Percentiles rank a stretch among this genome's conserved stretches.
phyloP scores from a whole-genome alignment of 2,329 filamentous ascomycete genomes.

The Paraphaeosphaeria minitans region DNA sequence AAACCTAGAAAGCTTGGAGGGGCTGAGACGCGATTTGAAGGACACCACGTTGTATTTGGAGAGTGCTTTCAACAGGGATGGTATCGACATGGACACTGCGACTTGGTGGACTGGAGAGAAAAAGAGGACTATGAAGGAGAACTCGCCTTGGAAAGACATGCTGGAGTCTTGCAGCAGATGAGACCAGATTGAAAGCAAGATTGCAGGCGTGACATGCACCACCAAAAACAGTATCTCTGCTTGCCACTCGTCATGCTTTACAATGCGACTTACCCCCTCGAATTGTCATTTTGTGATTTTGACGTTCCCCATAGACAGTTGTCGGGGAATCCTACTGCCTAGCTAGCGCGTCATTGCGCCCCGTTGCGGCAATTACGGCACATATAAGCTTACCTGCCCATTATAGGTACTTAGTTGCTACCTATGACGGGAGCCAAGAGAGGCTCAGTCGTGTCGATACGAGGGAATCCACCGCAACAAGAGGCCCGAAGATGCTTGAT shows the following conservation, averaged over 20 bases:
- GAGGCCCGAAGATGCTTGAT: not conserved
- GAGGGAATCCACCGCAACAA: not conserved
- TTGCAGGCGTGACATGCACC: not conserved
- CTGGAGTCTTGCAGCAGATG: not conserved
- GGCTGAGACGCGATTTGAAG: not conserved
- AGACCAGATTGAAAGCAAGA: not conserved
- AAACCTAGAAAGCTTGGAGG: too few relatives aligned
- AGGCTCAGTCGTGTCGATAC: not conserved
- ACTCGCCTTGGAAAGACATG: slow-evolving; percentile 1
- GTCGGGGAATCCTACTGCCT: not conserved
- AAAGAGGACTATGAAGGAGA: not conserved
- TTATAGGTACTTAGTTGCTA: not conserved
- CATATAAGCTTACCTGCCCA: too few relatives aligned
- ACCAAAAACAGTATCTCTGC: not conserved
- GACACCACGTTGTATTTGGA: not conserved
- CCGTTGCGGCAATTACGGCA: not conserved
- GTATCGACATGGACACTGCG: not conserved
- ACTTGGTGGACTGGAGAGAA: slow-evolving; percentile 3
- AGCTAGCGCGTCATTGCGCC: slow-evolving; percentile 1
- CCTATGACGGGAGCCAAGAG: not conserved
- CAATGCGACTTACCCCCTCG: too few relatives aligned
- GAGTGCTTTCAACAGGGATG: not conserved
- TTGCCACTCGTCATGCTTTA: not conserved
- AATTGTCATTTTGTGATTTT: not conserved
- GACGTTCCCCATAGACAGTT: too few relatives aligned